Evolutionary conservation across 2,329 filamentous ascomycete species (phyloP).

Genomic region (Pseudogymnoascus sp.): DNA sequence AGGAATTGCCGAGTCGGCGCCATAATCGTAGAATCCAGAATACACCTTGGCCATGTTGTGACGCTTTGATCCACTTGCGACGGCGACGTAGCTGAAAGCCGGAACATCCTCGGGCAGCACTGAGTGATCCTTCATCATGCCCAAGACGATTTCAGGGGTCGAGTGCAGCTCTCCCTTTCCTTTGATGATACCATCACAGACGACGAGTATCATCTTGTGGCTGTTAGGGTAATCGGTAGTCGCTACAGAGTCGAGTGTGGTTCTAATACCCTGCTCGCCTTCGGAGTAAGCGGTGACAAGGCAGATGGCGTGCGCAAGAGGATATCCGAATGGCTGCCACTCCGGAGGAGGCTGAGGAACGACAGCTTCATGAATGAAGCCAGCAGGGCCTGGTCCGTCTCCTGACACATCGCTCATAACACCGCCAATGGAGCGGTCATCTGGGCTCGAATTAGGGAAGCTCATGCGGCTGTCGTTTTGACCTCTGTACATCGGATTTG

Average conservation of each 20-base stretch:
- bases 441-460: conserved; percentile 54
- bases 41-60: conserved; percentile 99
- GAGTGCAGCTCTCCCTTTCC: conserved; percentile 80
- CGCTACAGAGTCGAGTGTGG: conserved; percentile 90
- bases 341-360: conserved; percentile 94
- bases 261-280: conserved; percentile 83
- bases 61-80: conserved; percentile 88
- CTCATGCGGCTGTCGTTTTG: conserved; percentile 55
- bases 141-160: conserved; percentile 81
- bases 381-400: conserved; percentile 72
- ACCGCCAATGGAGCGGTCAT: conserved; percentile 29
- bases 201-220: conserved; percentile 92
- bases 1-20: conserved; percentile 68
- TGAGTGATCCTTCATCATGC: conserved; percentile 92
- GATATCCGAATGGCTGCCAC: conserved; percentile 95
- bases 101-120: conserved; percentile 73
- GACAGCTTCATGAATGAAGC: conserved; percentile 94
- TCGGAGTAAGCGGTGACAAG: conserved; percentile 96
- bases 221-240: conserved; percentile 99
- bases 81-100: conserved; percentile 91
- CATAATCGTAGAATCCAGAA: conserved; percentile 96
- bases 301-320: conserved; percentile 86
- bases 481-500: conserved; percentile 63
- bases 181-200: conserved; percentile 97
- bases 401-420: conserved; percentile 45